Evolutionary conservation across 495 filamentous ascomycete species (phyloP).

Genomic region (Aspergillus cavernicola): DNA sequence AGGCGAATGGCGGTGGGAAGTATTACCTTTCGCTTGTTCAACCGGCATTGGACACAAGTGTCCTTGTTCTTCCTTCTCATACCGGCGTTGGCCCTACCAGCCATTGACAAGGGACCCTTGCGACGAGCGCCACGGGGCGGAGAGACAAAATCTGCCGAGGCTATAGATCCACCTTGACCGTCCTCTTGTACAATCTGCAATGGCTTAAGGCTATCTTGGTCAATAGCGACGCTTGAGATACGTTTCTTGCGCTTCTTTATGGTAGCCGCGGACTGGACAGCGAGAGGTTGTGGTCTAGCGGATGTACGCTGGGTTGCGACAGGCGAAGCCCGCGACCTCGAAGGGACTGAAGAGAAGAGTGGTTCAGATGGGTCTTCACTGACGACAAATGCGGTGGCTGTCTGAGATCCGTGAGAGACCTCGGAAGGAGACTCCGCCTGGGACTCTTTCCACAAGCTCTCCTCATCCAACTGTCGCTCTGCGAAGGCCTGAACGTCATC

Average conservation of each 20-base stretch:
- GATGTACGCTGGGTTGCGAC: conserved; percentile 25
- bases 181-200: conserved; percentile 49
- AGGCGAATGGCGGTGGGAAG: not conserved
- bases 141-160: conserved; percentile 47
- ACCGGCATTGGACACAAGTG: conserved; percentile 45
- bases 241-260: conserved; percentile 44
- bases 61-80: conserved; percentile 48
- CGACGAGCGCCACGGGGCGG: conserved; percentile 45
- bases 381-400: conserved; percentile 39
- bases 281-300: conserved; percentile 30
- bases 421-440: conserved; percentile 26
- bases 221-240: conserved; percentile 26
- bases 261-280: conserved; percentile 34
- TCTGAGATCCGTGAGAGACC: conserved; percentile 22
- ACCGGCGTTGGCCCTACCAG: conserved; percentile 44
- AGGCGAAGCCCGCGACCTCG: conserved; percentile 27
- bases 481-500: conserved; percentile 33
- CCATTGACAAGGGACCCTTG: conserved; percentile 44
- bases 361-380: conserved; percentile 36
- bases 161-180: conserved; percentile 44
- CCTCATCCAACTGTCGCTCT: conserved; percentile 31
- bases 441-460: conserved; percentile 32
- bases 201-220: conserved; percentile 32
- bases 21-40: conserved; percentile 48
- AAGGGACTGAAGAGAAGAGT: conserved; percentile 24